Evolutionary conservation across 805 yeast genomes (phyloP).

Genomic region (Diddensiella caesifluorescens): DNA sequence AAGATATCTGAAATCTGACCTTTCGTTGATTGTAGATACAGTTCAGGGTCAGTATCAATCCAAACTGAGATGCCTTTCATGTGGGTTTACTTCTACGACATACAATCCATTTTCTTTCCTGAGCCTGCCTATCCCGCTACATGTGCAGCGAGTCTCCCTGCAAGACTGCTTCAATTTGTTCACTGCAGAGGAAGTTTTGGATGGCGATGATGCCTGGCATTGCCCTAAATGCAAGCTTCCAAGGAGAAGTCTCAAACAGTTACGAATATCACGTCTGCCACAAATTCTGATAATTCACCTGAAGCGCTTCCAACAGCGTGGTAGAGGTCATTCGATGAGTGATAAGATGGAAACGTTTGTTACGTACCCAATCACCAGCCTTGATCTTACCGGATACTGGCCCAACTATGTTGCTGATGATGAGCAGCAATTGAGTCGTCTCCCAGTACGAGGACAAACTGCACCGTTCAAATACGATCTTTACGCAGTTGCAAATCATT

Average conservation of each 20-base stretch:
- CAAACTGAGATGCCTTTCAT: conserved; percentile 65
- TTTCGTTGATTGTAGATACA: conserved; percentile 71
- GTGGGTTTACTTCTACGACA: conserved; percentile 76
- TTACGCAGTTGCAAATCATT: conserved; percentile 79
- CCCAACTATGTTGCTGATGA: conserved; percentile 42
- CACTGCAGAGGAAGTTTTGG: conserved; percentile 66
- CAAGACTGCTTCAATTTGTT: conserved; percentile 72
- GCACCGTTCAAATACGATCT: conserved; percentile 77
- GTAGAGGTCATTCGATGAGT: conserved; percentile 20
- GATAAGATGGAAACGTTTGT: conserved; percentile 63
- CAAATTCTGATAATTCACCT: conserved; percentile 74
- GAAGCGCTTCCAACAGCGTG: conserved; percentile 58
- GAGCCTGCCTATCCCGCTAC: conserved; percentile 70
- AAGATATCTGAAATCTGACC: conserved; percentile 69
- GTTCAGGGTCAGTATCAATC: conserved; percentile 89
- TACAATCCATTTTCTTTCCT: conserved; percentile 77
- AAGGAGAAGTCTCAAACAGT: conserved; percentile 59
- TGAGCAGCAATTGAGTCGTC: conserved; percentile 43
- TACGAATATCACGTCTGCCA: conserved; percentile 74
- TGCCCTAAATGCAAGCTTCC: conserved; percentile 70
- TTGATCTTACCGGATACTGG: conserved; percentile 72
- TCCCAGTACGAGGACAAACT: conserved; percentile 63
- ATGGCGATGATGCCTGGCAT: conserved; percentile 75
- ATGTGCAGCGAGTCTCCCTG: conserved; percentile 36
- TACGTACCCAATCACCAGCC: conserved; percentile 52